phyloP scores from a whole-genome alignment of 2,329 filamentous ascomycete genomes.

The Peltaster fructicola region DNA sequence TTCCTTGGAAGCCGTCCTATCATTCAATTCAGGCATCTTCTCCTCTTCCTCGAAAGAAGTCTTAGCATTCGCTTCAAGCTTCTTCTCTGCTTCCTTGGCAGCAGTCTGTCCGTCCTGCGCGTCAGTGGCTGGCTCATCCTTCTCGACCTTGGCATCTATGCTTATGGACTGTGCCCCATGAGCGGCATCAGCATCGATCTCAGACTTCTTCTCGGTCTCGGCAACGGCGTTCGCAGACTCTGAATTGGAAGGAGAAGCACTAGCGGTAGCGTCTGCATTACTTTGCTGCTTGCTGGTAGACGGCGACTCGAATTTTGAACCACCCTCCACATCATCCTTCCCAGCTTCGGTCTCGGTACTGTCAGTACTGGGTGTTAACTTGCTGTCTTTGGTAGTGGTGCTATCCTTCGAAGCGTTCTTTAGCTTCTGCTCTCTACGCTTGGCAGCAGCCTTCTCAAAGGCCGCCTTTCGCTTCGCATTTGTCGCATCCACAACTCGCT shows the following conservation, averaged over 20 bases:
- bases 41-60: slow-evolving; percentile 1
- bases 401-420: not conserved
- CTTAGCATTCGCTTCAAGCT: slow-evolving; percentile 3
- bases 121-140: slow-evolving; percentile 5
- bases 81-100: slow-evolving; percentile 5
- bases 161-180: slow-evolving; percentile 1
- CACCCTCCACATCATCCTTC: no score
- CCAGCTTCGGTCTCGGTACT: no score
- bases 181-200: not conserved
- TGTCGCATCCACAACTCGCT: slow-evolving; percentile 4
- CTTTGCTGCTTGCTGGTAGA: no score
- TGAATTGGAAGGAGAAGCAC: no score
- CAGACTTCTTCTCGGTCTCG: not conserved
- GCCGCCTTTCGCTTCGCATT: slow-evolving; percentile 9
- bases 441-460: slow-evolving; percentile 2
- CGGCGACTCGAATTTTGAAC: no score
- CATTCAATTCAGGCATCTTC: not conserved
- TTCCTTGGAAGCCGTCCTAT: slow-evolving; percentile 1
- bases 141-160: slow-evolving; percentile 2
- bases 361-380: not conserved
- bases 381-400: not conserved
- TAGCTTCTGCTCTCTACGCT: slow-evolving; percentile 3
- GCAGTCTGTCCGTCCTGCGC: no score
- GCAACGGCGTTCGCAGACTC: no score
- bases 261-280: no score